Conservation (phyloP, 2,329 filamentous ascomycete species). For the Leptographium procerum region DNA sequence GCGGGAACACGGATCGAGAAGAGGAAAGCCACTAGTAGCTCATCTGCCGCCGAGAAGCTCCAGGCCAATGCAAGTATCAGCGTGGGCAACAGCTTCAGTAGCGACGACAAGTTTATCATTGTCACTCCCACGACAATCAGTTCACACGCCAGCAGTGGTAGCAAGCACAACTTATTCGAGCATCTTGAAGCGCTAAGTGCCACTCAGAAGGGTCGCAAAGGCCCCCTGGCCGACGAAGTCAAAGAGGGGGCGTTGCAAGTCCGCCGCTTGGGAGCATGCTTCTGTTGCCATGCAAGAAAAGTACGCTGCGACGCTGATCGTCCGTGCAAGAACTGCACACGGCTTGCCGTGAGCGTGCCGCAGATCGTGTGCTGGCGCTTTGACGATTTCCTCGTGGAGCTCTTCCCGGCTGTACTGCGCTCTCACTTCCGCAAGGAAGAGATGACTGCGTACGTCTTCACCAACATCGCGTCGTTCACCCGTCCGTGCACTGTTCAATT, state of each 20-base stretch:
- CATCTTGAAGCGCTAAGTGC: constrained; percentile 42
- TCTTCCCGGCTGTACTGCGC: constrained; percentile 43
- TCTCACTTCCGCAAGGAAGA: constrained; percentile 38
- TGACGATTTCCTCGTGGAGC: constrained; percentile 37
- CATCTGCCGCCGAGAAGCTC: constrained; percentile 6
- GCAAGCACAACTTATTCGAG: constrained; percentile 38
- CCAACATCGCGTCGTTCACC: constrained; percentile 37
- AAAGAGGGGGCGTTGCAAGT: constrained; percentile 44
- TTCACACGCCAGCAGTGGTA: constrained; percentile 28
- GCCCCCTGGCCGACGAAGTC: constrained; percentile 40
- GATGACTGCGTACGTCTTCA: constrained; percentile 34
- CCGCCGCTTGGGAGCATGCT: constrained; percentile 43
- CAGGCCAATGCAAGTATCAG: constrained; percentile 6
- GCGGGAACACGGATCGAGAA: constrained; percentile 31
- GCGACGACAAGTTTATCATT: constrained; percentile 39
- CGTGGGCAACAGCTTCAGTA: constrained; percentile 8
- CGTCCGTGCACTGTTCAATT: constrained; percentile 33
- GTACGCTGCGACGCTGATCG: constrained; percentile 45
- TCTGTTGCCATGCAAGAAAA: constrained; percentile 48
- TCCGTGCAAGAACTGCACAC: constrained; percentile 45
- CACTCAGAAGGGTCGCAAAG: constrained; percentile 44
- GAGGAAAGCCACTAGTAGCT: constrained; percentile 21
- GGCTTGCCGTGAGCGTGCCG: constrained; percentile 36
- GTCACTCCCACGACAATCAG: constrained; percentile 42
- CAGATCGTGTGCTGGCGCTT: constrained; percentile 50